These are phyloP conservation scores for Physcomitrellopsis africana DNA, from an alignment of 225 moss, liverwort and hornwort species.

Conservation along the genomic window DNA sequence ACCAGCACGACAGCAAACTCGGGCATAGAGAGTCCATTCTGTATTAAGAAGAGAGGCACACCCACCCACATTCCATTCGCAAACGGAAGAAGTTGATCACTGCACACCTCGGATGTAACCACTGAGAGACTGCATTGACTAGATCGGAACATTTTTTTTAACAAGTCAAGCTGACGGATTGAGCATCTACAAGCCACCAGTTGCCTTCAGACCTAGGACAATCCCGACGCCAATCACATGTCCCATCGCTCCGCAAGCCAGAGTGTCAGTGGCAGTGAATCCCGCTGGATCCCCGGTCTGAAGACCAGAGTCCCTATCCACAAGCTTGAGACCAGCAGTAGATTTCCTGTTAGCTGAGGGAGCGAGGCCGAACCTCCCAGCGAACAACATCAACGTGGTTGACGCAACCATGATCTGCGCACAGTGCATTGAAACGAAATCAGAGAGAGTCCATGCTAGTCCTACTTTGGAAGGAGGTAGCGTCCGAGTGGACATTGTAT, in stretches of 20 bases:
- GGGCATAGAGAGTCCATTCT: too few species aligned
- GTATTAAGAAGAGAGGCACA: too few species aligned
- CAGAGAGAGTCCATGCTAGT: too few species aligned
- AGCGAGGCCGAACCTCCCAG: conserved; percentile 78
- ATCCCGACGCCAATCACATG: conserved; percentile 60
- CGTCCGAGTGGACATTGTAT: too few species aligned
- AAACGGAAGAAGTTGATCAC: too few species aligned
- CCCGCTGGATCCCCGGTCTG: conserved; percentile 85
- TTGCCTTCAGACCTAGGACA: conserved; percentile 68
- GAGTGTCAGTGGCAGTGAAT: conserved; percentile 74
- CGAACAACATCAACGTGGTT: conserved; percentile 64
- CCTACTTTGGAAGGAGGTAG: too few species aligned
- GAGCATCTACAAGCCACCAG: conserved; percentile 32
- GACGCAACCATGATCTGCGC: conserved; percentile 65
- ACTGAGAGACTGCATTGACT: too few species aligned
- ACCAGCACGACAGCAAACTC: too few species aligned
- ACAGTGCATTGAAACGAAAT: background rate
- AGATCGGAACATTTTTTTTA: too few species aligned
- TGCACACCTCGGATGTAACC: too few species aligned
- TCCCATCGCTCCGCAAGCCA: conserved; percentile 66
- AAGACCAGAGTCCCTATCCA: conserved; percentile 73
- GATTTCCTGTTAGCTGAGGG: conserved; percentile 80
- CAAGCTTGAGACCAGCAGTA: conserved; percentile 67
- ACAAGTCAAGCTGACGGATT: conserved; percentile 19
- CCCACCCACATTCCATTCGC: too few species aligned